These are phyloP conservation scores for Phytophthora ramorum DNA, from an alignment of 352 stramenopile genomes.

Conservation along the genomic window DNA sequence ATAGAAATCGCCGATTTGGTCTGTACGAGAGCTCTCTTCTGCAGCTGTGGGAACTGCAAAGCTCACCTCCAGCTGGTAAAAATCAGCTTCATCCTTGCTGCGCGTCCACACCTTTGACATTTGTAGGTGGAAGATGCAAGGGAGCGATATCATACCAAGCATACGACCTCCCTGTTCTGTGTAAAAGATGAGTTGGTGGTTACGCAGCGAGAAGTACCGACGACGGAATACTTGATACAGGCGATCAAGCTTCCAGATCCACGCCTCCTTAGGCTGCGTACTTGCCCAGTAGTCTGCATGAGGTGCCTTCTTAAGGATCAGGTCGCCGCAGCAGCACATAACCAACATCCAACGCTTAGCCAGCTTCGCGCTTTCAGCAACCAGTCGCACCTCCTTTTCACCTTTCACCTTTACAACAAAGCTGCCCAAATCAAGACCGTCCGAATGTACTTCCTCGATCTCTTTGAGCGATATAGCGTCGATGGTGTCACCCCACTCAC, in stretches of 20 bases:
- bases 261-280: constrained; percentile 84
- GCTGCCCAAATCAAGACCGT: constrained; percentile 70
- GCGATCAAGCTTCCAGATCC: constrained; percentile 88
- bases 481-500: constrained; percentile 86
- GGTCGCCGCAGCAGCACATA: constrained; percentile 85
- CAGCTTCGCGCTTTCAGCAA: constrained; percentile 69
- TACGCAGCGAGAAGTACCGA: constrained; percentile 84
- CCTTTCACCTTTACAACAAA: constrained; percentile 81
- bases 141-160: constrained; percentile 81
- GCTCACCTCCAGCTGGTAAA: constrained; percentile 87
- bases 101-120: constrained; percentile 84
- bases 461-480: constrained; percentile 82
- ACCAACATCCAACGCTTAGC: constrained; percentile 90
- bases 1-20: constrained; percentile 84
- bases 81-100: constrained; percentile 72
- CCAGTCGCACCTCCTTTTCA: constrained; percentile 76
- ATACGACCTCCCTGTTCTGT: constrained; percentile 72
- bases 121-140: constrained; percentile 79
- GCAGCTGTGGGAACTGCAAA: constrained; percentile 74
- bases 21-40: constrained; percentile 61
- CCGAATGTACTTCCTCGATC: constrained; percentile 82
- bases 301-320: constrained; percentile 76
- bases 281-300: constrained; percentile 80
- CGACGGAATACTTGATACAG: constrained; percentile 87
- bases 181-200: constrained; percentile 86